These are phyloP conservation scores for Acmispon strigosus DNA, from an alignment of 306 rosid genomes.

Conservation along the genomic window DNA sequence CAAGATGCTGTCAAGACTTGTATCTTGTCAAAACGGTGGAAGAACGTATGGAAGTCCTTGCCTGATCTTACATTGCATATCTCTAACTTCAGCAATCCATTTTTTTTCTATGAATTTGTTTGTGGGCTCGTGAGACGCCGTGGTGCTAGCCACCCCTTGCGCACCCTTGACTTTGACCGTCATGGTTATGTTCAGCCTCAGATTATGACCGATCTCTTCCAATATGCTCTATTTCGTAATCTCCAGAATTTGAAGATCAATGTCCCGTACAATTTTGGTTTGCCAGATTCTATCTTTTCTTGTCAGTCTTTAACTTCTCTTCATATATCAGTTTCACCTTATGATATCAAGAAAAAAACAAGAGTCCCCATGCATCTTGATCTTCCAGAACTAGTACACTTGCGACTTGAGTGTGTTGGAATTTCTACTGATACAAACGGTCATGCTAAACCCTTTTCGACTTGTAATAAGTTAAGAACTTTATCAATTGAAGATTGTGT, in stretches of 20 bases:
- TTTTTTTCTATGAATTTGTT: not conserved
- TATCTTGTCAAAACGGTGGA: slow-evolving; percentile 10
- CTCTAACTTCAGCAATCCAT: not conserved
- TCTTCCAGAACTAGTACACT: not conserved
- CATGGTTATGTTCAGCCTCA: not conserved
- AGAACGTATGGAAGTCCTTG: not conserved
- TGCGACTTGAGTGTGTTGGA: not conserved
- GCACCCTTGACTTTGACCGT: not conserved
- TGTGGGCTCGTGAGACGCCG: not conserved
- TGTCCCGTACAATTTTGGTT: slow-evolving; percentile 5
- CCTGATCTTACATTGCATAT: not conserved
- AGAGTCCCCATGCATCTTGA: not conserved
- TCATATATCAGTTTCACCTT: not conserved
- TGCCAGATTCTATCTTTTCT: not conserved
- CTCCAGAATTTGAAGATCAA: too few species aligned
- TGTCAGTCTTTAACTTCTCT: not conserved
- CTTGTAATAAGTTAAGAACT: not conserved
- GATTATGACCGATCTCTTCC: not conserved
- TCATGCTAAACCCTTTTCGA: slow-evolving; percentile 5
- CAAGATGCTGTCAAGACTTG: not conserved
- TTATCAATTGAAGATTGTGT: not conserved
- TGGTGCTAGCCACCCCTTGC: not conserved
- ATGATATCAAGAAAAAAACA: not conserved
- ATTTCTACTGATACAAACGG: not conserved
- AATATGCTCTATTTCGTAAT: not conserved